A percentile compares a stretch with the other conserved stretches of the same genome.
Evolutionary conservation across 441 rosid species (phyloP).

Genomic region (Breynia disticha): DNA sequence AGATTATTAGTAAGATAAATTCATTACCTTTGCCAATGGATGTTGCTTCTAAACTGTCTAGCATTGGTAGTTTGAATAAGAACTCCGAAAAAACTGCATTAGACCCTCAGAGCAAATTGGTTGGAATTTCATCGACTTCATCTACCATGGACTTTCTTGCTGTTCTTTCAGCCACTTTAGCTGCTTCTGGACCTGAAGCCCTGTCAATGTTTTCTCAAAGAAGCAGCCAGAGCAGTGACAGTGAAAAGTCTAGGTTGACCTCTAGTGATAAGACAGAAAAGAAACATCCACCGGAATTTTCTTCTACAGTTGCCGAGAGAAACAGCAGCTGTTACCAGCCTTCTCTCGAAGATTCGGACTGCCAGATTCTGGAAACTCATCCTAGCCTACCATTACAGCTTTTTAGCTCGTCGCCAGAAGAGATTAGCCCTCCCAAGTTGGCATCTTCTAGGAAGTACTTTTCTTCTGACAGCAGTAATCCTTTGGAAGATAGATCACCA

Average conservation of each 20-base stretch:
- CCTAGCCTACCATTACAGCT: conserved; percentile 66
- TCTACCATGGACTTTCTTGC: conserved; percentile 69
- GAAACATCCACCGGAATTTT: conserved; percentile 29
- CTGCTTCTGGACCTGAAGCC: too few species aligned
- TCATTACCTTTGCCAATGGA: conserved; percentile 63
- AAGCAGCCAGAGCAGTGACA: conserved; percentile 51
- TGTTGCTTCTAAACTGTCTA: conserved; percentile 52
- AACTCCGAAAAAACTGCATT: conserved; percentile 30
- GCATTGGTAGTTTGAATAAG: conserved; percentile 36
- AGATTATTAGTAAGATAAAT: conserved; percentile 71
- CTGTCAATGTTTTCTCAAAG: conserved; percentile 33
- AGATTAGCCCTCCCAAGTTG: conserved; percentile 55
- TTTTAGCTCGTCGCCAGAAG: conserved; percentile 69
- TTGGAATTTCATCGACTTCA: conserved; percentile 33
- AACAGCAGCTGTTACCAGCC: conserved; percentile 63
- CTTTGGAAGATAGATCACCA: conserved; percentile 62
- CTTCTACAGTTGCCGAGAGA: conserved; percentile 50
- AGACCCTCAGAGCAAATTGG: conserved; percentile 36
- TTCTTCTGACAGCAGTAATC: conserved; percentile 86
- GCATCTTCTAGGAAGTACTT: conserved; percentile 67
- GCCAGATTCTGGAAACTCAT: conserved; percentile 42
- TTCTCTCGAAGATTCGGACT: conserved; percentile 60
- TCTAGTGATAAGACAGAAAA: conserved; percentile 32
- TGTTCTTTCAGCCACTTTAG: conserved; percentile 23
- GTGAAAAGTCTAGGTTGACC: conserved; percentile 44